Conservation (phyloP, 1,284 basidiomycete species). For the Rhodotorula sp. region DNA sequence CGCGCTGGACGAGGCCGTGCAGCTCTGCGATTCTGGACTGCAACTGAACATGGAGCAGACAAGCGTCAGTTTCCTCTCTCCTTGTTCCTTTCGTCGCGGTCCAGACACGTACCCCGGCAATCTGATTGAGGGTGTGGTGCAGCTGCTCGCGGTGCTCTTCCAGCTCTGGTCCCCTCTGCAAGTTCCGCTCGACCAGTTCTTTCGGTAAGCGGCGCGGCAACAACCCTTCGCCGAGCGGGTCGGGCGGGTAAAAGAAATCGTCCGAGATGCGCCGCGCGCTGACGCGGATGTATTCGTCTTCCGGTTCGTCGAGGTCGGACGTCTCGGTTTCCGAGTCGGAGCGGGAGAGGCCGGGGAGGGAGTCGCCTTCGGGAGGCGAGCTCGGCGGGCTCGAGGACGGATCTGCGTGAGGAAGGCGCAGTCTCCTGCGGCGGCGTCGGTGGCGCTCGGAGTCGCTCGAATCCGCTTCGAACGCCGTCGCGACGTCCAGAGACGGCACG, state of each 20-base stretch:
- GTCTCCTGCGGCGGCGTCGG: background rate
- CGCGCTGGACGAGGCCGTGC: conserved; percentile 3
- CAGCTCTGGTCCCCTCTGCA: conserved; percentile 16
- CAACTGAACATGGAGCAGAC: conserved; percentile 4
- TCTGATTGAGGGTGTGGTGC: conserved; percentile 22
- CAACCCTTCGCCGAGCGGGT: conserved; percentile 28
- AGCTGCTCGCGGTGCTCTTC: conserved; percentile 15
- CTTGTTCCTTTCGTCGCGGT: no score
- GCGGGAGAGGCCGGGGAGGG: background rate
- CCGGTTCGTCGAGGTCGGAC: background rate
- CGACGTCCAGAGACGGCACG: conserved; percentile 1
- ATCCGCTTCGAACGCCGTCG: background rate
- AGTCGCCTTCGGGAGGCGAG: background rate
- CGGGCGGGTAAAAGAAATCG: conserved; percentile 27
- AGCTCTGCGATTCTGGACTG: conserved; percentile 25
- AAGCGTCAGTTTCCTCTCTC: no score
- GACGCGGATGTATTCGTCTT: background rate
- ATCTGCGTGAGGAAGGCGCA: background rate
- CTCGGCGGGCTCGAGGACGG: background rate
- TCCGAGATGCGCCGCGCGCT: background rate
- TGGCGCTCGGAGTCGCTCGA: conserved; percentile 12
- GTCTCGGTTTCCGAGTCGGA: background rate
- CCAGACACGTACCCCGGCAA: conserved; percentile 25
- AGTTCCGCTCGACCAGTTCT: conserved; percentile 10
- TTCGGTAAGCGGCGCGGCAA: conserved; percentile 28